phyloP scores from a whole-genome alignment of 2,329 filamentous ascomycete genomes.

The Claviceps capensis region DNA sequence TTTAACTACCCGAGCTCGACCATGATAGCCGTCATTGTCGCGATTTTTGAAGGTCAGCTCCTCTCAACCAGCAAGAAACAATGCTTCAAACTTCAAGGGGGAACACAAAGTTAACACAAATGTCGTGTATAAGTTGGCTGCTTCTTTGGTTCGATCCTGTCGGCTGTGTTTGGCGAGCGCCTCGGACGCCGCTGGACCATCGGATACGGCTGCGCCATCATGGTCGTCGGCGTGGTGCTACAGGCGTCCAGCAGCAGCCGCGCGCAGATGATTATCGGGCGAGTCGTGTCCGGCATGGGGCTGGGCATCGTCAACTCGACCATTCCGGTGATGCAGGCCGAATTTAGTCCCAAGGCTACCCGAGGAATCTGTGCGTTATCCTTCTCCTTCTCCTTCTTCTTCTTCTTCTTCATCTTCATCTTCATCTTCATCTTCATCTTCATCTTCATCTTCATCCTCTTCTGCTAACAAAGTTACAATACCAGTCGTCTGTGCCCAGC shows the following conservation, averaged over 20 bases:
- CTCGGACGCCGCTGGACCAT: slow-evolving; percentile 30
- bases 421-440: neutral
- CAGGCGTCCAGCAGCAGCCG: slow-evolving; percentile 29
- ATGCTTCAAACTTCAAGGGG: no score
- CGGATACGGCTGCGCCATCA: slow-evolving; percentile 26
- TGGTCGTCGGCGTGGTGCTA: slow-evolving; percentile 31
- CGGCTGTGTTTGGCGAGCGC: slow-evolving; percentile 22
- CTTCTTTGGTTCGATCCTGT: slow-evolving; percentile 14
- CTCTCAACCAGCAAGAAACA: neutral
- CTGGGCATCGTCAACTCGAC: slow-evolving; percentile 2
- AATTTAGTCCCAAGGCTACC: slow-evolving; percentile 26
- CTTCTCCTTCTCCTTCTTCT: neutral
- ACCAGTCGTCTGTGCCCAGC: slow-evolving; percentile 29
- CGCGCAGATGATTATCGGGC: slow-evolving; percentile 29
- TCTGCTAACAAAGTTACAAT: neutral
- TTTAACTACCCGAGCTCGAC: slow-evolving; percentile 25
- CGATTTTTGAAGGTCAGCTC: slow-evolving; percentile 25
- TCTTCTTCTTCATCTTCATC: no score
- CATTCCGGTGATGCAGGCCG: slow-evolving; percentile 24
- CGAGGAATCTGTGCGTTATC: slow-evolving; percentile 18
- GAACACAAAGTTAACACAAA: no score
- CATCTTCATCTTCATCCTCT: neutral
- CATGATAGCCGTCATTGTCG: slow-evolving; percentile 32
- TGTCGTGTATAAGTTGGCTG: slow-evolving; percentile 12
- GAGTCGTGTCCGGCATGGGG: slow-evolving; percentile 28